Percentiles rank a stretch among this genome's conserved stretches.
Evolutionary conservation across 495 filamentous ascomycete species (phyloP).

Genomic region (Chaetomium cochliodes): DNA sequence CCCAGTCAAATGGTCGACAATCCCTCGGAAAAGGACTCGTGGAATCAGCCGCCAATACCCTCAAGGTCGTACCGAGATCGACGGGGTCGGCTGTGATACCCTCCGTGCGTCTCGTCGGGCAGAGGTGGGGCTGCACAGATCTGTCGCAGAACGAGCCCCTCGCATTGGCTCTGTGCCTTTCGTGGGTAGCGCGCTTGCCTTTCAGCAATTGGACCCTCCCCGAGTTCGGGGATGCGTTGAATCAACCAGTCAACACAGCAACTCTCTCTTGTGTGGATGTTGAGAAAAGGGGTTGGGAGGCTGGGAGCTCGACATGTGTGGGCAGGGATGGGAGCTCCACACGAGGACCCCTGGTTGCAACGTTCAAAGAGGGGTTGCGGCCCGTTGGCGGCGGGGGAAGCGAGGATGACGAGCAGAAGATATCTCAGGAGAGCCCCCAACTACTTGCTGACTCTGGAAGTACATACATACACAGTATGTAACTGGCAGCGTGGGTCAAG

Average conservation of each 20-base stretch:
- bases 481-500: neutral
- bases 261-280: neutral
- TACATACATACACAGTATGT: no score
- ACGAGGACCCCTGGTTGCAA: constrained; percentile 15
- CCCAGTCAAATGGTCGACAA: neutral
- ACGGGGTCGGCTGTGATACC: constrained; percentile 16
- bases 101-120: constrained; percentile 22
- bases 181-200: constrained; percentile 22
- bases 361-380: constrained; percentile 22
- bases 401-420: constrained; percentile 17
- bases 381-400: constrained; percentile 16
- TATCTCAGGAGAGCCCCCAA: neutral
- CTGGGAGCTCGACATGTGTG: neutral
- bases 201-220: constrained; percentile 3
- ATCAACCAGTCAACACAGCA: neutral
- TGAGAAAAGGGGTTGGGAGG: constrained; percentile 12
- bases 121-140: constrained; percentile 24
- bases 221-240: neutral
- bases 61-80: constrained; percentile 17
- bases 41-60: neutral
- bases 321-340: constrained; percentile 20
- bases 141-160: constrained; percentile 1
- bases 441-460: neutral
- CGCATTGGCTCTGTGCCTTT: constrained; percentile 7
- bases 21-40: neutral